Evolutionary conservation across 176 grass and related monocot species (phyloP).

Genomic region (Carex scoparia): DNA sequence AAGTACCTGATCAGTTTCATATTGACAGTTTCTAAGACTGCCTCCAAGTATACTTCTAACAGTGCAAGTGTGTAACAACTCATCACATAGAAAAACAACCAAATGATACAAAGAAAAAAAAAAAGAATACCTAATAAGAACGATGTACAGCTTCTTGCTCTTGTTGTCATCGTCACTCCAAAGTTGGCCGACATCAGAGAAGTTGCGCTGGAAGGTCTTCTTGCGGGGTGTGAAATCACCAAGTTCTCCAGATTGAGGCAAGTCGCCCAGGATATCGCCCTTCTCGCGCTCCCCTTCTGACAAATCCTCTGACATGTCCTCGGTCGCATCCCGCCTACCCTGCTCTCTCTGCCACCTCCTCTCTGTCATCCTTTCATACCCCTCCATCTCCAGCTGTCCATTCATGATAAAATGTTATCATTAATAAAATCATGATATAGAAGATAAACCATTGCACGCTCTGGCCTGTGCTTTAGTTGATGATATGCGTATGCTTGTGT

Average conservation of each 20-base stretch:
- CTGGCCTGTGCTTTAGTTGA: background rate
- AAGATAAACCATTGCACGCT: background rate
- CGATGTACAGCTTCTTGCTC: constrained; percentile 90
- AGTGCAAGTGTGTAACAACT: background rate
- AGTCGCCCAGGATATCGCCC: constrained; percentile 51
- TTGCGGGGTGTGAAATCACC: constrained; percentile 12
- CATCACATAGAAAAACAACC: background rate
- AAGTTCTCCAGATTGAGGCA: constrained; percentile 30
- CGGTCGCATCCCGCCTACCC: constrained; percentile 57
- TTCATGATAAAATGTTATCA: background rate
- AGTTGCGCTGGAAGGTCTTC: constrained; percentile 73
- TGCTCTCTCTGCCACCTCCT: constrained; percentile 68
- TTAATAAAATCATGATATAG: background rate
- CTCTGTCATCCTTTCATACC: constrained; percentile 56
- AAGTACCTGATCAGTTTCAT: background rate
- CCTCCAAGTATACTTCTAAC: background rate
- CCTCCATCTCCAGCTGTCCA: constrained; percentile 70
- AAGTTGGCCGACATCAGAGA: constrained; percentile 53
- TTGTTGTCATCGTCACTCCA: constrained; percentile 90
- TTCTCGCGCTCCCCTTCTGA: constrained; percentile 86
- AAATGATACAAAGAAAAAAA: background rate
- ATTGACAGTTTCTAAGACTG: background rate
- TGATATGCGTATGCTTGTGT: background rate
- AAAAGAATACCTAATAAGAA: constrained; percentile 58
- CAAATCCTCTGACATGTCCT: constrained; percentile 87